phyloP scores from a whole-genome alignment of 257 asterid species.

The Salvia miltiorrhiza region DNA sequence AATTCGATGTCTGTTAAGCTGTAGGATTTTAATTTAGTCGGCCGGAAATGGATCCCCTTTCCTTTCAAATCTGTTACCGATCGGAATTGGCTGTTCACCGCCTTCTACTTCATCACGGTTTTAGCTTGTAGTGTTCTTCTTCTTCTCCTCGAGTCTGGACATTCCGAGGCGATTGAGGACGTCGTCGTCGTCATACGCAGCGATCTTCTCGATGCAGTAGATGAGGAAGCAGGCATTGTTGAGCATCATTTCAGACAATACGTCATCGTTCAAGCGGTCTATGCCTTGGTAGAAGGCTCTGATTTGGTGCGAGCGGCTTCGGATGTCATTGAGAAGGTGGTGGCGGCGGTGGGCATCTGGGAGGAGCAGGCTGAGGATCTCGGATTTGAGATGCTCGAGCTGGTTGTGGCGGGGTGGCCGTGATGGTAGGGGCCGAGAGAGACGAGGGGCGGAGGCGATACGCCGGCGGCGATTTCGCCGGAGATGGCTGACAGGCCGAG shows the following conservation, averaged over 20 bases:
- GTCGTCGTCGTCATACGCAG: too few relatives aligned
- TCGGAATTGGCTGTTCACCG: neutral
- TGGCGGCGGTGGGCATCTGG: neutral
- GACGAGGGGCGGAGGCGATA: too few relatives aligned
- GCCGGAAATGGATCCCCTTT: conserved; percentile 18
- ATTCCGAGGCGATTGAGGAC: neutral
- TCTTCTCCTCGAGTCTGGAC: neutral
- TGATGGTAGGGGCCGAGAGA: conserved; percentile 18
- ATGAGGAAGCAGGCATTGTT: conserved; percentile 4
- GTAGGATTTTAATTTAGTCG: neutral
- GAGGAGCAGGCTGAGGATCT: neutral
- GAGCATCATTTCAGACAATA: conserved; percentile 1
- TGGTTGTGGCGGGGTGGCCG: neutral
- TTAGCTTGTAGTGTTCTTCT: too few relatives aligned
- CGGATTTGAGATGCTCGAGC: neutral
- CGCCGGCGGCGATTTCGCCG: too few relatives aligned
- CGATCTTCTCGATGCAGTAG: neutral
- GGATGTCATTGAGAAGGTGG: neutral
- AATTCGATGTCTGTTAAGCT: conserved; percentile 11
- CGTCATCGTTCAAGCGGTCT: neutral
- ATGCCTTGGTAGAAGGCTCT: neutral
- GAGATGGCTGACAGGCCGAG: too few relatives aligned
- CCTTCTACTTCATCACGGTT: too few relatives aligned
- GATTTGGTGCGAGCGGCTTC: neutral
- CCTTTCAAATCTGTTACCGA: conserved; percentile 10